These are phyloP conservation scores for Areca catechu DNA, from an alignment of 176 grass and related monocot species.

Conservation along the genomic window DNA sequence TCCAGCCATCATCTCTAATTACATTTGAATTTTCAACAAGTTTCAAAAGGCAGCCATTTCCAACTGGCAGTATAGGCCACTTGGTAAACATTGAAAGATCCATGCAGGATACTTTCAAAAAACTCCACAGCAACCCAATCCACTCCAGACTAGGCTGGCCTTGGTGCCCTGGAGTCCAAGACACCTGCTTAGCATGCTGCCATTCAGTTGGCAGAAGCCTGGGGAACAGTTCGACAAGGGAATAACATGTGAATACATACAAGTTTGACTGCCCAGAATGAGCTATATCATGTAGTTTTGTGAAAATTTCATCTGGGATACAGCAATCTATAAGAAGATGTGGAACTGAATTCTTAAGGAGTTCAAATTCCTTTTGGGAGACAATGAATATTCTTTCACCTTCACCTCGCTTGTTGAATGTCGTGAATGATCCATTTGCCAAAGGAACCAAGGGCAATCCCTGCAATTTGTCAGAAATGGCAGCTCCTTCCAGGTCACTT, in stretches of 20 bases:
- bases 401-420: slow-evolving; percentile 62
- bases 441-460: slow-evolving; percentile 81
- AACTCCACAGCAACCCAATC: slow-evolving; percentile 78
- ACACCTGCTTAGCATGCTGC: slow-evolving; percentile 60
- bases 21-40: slow-evolving; percentile 80
- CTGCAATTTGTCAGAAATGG: slow-evolving; percentile 65
- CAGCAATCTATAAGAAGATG: slow-evolving; percentile 79
- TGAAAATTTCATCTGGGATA: slow-evolving; percentile 59
- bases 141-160: slow-evolving; percentile 82
- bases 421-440: slow-evolving; percentile 76
- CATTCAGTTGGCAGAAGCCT: slow-evolving; percentile 91
- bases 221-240: slow-evolving; percentile 72
- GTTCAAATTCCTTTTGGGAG: slow-evolving; percentile 64
- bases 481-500: slow-evolving; percentile 48
- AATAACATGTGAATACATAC: slow-evolving; percentile 58
- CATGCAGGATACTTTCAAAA: slow-evolving; percentile 58
- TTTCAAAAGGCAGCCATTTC: slow-evolving; percentile 62
- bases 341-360: slow-evolving; percentile 68
- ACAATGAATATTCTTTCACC: slow-evolving; percentile 80
- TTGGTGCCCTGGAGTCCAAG: slow-evolving; percentile 63
- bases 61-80: slow-evolving; percentile 87
- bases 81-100: slow-evolving; percentile 78
- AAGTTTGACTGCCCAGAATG: slow-evolving; percentile 57
- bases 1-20: slow-evolving; percentile 89
- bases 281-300: slow-evolving; percentile 72